Base-by-base conservation (phyloP, 768 basidiomycete genomes). In the Mycena crocata region DNA sequence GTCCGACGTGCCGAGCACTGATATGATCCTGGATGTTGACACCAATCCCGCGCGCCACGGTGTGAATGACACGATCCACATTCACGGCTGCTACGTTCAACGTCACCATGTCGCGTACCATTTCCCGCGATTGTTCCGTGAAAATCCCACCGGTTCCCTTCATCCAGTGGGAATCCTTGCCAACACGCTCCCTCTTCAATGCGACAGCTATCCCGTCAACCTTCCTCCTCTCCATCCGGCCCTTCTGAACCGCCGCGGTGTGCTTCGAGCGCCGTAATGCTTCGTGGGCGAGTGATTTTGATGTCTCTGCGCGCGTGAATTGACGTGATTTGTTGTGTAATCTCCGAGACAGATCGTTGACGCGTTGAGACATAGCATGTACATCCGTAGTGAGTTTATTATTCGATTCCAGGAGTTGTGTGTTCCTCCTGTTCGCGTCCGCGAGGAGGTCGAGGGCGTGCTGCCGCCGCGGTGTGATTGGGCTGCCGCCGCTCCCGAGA, bases 81-180 rank as follows among this genome's bases (percentile, higher is more conserved):
- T 61, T 61, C 8, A 13, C 15, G 0, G 56, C 1, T 13, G 56
- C 2, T 6, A 57, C 42, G 13, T 45, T 57, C 30, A 57, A 24
- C 6, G 40, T 24, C 28, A 58, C 45, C n/a, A 58, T 42, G 31
- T 58, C 57, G 45, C 57, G 57, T 17, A 58, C 45, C 57, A 58
- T 58, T 37, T 58, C 57, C 21, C 57, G 55, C 1, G 55, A 56
- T 21, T 44, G 55, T 44, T 56, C 55, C 55, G 39, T 44, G 40
- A 44, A 56, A 15, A 56, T 44, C 12, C 55, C 37, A 2, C 28
- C 13, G 4, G 24, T 24, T 55, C 35, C 37, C 28, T 55, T 55
- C 52, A 37, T 8, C 9, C 17, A 37, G 35, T 17, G 35, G 9
- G 35, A 12, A 10, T 44, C 6, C 21, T 12, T 21, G n/a, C 42